phyloP scores from a whole-genome alignment of 2,329 filamentous ascomycete species.

The Xylaria arbuscula region DNA sequence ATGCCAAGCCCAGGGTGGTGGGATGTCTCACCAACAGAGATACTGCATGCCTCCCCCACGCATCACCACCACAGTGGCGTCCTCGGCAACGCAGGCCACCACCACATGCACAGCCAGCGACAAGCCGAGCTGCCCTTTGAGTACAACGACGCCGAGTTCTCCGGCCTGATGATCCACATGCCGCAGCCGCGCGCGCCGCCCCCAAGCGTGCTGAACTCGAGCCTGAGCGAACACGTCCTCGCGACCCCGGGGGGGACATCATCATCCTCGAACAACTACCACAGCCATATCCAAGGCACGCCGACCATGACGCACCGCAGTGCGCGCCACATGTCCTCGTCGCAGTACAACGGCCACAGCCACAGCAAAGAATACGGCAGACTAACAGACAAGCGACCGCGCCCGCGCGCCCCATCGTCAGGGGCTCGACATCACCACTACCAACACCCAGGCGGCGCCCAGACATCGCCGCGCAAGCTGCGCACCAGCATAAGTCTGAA shows the following conservation, averaged over 20 bases:
- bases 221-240: constrained; percentile 40
- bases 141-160: constrained; percentile 50
- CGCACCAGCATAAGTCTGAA: constrained; percentile 48
- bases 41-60: constrained; percentile 1
- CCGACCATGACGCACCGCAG: constrained; percentile 21
- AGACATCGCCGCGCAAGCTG: constrained; percentile 57
- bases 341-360: constrained; percentile 55
- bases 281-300: constrained; percentile 19
- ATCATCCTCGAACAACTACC: constrained; percentile 14
- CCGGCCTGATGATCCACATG: constrained; percentile 66
- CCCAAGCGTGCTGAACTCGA: constrained; percentile 53
- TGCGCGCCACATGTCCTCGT: constrained; percentile 41
- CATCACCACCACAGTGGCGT: constrained; percentile 18
- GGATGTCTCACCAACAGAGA: constrained; percentile 36
- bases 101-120: constrained; percentile 56
- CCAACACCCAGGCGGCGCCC: constrained; percentile 46
- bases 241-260: no score
- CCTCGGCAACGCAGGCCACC: constrained; percentile 50
- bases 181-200: constrained; percentile 57
- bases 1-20: constrained; percentile 45
- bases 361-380: constrained; percentile 7
- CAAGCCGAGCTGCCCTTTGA: constrained; percentile 57
- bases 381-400: constrained; percentile 55
- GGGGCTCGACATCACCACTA: constrained; percentile 59
- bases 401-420: constrained; percentile 65